Base-by-base conservation (phyloP, 2,329 filamentous ascomycete genomes). In the Fusarium heterosporum region DNA sequence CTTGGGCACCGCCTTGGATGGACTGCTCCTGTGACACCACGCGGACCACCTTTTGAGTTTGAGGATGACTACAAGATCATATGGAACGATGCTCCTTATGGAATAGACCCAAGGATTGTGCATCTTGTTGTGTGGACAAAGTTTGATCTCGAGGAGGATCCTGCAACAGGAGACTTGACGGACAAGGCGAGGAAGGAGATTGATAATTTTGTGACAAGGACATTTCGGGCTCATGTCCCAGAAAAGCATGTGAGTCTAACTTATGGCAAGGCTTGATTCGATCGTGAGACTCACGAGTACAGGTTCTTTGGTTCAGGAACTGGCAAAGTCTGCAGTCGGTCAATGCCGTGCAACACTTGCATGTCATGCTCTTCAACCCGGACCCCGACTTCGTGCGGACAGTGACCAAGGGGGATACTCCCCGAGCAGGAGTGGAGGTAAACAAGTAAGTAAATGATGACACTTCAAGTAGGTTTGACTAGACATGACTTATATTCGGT, bases 61-160 rank as follows among this genome's bases (percentile, higher is more conserved):
- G 77, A 77, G 1, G 80, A 81, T 11, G 90, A 96, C 73, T 80
- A 90, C 72, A 93, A 89, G 77, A 89, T 97, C 46, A 78, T 97
- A 39, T 87, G 86, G 79, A 98, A 98, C 75, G 94, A 98, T 83
- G 97, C 93, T 92, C 95, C 95, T 1, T 98, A 97, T 74, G 93
- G 93, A 0, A 83, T 97, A 52, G 93, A 96, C 71, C 75, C 82
- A 45, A 84, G 86, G 50, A 94, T 97, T 66, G 86, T 92, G 16
- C 95, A 97, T 76, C 82, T 97, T 4, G 92, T 97, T 7, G 88
- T 97, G 13, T 98, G 95, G 95, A 96, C 92, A 46, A 97, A 97
- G 78, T 97, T 97, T 73, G 83, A 86, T 46, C 82, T 97, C 25
- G 84, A 88, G 52, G 91, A 93, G 57, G 89, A 96, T 71, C 77